These are phyloP conservation scores for Fraxinus dipetala DNA, from an alignment of 305 asterid genomes.

Conservation along the genomic window DNA sequence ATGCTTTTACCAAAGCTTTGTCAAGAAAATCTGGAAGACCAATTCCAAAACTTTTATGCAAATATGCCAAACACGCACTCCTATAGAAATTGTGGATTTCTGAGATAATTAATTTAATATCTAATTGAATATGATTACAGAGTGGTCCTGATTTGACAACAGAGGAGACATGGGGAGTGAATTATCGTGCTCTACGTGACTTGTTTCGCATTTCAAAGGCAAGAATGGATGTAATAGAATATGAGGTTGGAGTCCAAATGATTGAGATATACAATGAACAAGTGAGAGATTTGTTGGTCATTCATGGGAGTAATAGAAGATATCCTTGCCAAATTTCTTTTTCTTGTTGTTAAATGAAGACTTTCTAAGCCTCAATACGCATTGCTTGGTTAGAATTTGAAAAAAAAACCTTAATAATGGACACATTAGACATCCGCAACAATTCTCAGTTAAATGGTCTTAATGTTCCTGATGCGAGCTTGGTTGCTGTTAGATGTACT, in stretches of 20 bases:
- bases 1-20: background rate
- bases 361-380: background rate
- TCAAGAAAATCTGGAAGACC: background rate
- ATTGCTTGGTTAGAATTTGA: conserved; percentile 2
- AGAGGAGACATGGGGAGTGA: conserved; percentile 85
- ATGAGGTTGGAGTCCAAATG: conserved; percentile 92
- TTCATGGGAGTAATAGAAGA: conserved; percentile 69
- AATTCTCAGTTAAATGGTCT: conserved; percentile 89
- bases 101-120: background rate
- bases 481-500: conserved; percentile 69
- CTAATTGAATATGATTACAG: conserved; percentile 35
- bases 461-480: conserved; percentile 87
- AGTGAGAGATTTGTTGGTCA: conserved; percentile 89
- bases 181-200: conserved; percentile 3
- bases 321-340: conserved; percentile 54
- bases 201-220: conserved; percentile 59
- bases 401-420: conserved; percentile 42
- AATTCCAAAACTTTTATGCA: background rate
- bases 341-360: background rate
- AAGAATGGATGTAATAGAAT: conserved; percentile 58
- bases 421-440: conserved; percentile 81
- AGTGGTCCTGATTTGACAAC: conserved; percentile 91
- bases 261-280: conserved; percentile 91
- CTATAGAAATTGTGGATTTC: background rate
- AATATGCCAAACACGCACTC: background rate